Conservation (phyloP, 2,329 filamentous ascomycete species). For the Hirsutella thompsonii region DNA sequence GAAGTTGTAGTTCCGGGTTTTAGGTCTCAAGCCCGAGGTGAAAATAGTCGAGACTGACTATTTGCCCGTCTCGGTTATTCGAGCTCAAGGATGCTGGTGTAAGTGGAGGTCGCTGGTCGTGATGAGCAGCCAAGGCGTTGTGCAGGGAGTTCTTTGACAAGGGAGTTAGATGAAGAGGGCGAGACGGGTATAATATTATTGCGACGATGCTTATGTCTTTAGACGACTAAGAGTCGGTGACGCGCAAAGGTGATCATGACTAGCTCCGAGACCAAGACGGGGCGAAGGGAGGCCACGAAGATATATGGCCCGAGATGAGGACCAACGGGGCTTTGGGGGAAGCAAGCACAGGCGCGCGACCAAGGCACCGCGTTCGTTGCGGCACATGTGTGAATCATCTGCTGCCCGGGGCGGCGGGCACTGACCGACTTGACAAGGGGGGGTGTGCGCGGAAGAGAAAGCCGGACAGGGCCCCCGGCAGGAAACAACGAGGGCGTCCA, state of each 20-base stretch:
- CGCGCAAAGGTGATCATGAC: not conserved
- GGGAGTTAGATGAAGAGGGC: conserved; percentile 4
- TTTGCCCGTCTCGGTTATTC: too few relatives aligned
- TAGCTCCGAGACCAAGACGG: not conserved
- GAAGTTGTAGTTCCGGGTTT: not conserved
- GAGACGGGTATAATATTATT: not conserved
- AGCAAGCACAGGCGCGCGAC: not conserved
- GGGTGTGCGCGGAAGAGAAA: not conserved
- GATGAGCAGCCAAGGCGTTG: too few relatives aligned
- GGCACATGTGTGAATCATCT: conserved; percentile 12
- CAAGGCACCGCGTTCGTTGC: conserved; percentile 4
- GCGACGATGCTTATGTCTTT: not conserved
- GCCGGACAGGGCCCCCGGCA: not conserved
- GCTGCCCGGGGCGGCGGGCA: conserved; percentile 1
- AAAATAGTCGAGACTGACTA: too few relatives aligned
- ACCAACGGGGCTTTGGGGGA: not conserved
- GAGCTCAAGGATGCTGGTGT: too few relatives aligned
- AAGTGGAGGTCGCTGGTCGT: too few relatives aligned
- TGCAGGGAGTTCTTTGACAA: too few relatives aligned
- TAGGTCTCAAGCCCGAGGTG: too few relatives aligned
- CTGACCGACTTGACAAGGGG: conserved; percentile 1
- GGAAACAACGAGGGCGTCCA: too few relatives aligned
- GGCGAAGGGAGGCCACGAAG: conserved; percentile 3
- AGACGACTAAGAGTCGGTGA: not conserved
- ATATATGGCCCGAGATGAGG: conserved; percentile 5